Conservation (phyloP, 2,329 filamentous ascomycete genomes). For the Pestalotiopsis fici region DNA sequence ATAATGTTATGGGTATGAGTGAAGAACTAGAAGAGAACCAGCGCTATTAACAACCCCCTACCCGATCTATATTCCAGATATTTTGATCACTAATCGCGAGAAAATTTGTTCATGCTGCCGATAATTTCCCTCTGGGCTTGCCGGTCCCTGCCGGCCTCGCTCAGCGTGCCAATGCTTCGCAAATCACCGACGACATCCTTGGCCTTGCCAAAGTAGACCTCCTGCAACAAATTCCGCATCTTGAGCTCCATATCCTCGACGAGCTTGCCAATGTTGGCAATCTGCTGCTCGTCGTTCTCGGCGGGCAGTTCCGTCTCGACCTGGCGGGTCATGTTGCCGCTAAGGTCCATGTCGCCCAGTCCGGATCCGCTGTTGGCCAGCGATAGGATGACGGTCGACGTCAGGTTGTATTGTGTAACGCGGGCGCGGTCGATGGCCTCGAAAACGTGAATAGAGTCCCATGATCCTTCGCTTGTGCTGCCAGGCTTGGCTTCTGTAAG, state of each 20-base stretch:
- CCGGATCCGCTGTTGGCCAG: slow-evolving; percentile 65
- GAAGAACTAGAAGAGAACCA: background rate
- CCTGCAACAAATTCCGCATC: slow-evolving; percentile 97
- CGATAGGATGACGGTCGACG: slow-evolving; percentile 92
- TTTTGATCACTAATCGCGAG: background rate
- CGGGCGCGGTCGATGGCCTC: slow-evolving; percentile 92
- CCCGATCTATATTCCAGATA: background rate
- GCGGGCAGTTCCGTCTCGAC: slow-evolving; percentile 89
- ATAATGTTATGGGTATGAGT: background rate
- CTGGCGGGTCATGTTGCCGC: slow-evolving; percentile 97
- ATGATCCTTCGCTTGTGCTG: slow-evolving; percentile 73
- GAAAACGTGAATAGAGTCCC: slow-evolving; percentile 99
- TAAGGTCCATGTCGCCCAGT: slow-evolving; percentile 86
- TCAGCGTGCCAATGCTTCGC: slow-evolving; percentile 81
- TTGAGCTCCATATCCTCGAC: slow-evolving; percentile 99
- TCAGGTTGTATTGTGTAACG: slow-evolving; percentile 95
- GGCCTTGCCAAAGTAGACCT: slow-evolving; percentile 99
- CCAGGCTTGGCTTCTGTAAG: slow-evolving; percentile 63
- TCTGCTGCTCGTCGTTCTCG: slow-evolving; percentile 88
- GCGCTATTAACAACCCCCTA: background rate
- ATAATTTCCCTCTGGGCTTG: slow-evolving; percentile 91
- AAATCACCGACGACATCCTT: slow-evolving; percentile 97
- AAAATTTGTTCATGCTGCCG: slow-evolving; percentile 43
- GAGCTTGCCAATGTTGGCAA: slow-evolving; percentile 89
- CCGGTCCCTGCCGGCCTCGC: slow-evolving; percentile 80